Conservation (phyloP, 2,329 filamentous ascomycete species). For the Colletotrichum coccodes region DNA sequence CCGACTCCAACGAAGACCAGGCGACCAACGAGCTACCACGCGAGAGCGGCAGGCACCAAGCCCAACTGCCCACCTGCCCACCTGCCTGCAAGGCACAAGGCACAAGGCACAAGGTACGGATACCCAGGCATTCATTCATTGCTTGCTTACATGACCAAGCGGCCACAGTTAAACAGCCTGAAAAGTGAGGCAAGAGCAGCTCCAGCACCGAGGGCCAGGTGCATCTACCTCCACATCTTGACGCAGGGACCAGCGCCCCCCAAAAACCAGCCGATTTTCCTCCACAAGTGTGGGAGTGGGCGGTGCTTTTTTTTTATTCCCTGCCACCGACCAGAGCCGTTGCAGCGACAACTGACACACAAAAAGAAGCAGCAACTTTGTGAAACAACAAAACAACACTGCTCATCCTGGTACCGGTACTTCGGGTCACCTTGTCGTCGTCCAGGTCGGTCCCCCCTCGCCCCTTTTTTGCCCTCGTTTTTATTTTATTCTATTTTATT, state of each 20-base stretch:
- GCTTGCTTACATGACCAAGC: too few species aligned
- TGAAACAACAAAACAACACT: slow-evolving; percentile 18
- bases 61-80: neutral
- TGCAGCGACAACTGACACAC: slow-evolving; percentile 14
- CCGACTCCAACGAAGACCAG: neutral
- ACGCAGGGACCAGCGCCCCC: slow-evolving; percentile 19
- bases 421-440: slow-evolving; percentile 7
- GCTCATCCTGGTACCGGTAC: slow-evolving; percentile 19
- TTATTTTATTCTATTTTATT: neutral
- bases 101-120: neutral
- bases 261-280: neutral
- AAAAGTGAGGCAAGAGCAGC: neutral
- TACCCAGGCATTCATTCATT: neutral
- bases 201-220: neutral
- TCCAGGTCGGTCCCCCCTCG: neutral
- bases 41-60: slow-evolving; percentile 4
- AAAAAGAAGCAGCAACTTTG: slow-evolving; percentile 10
- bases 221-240: neutral
- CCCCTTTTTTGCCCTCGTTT: neutral
- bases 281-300: neutral
- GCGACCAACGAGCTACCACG: neutral
- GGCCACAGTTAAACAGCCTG: too few species aligned
- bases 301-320: too few species aligned
- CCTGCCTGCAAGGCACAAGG: slow-evolving; percentile 21
- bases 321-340: neutral